Evolutionary conservation across 2,329 filamentous ascomycete genomes (phyloP).

Genomic region (Fusarium coffeatum): DNA sequence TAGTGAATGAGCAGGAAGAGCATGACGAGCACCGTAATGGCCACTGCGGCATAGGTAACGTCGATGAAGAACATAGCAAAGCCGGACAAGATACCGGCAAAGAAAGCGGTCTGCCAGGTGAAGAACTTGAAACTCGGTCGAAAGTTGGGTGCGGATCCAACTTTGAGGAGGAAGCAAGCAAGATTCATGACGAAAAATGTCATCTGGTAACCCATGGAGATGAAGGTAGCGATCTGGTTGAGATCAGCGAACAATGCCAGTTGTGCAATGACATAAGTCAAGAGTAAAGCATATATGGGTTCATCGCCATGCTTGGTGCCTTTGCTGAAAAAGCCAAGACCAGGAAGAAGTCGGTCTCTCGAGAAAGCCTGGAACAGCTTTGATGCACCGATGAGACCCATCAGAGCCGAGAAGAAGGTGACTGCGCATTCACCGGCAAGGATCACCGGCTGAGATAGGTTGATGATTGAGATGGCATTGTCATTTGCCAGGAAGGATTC

Average conservation of each 20-base stretch:
- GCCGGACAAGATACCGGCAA: conserved; percentile 80
- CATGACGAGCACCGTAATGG: conserved; percentile 78
- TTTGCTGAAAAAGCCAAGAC: conserved; percentile 77
- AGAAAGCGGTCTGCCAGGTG: conserved; percentile 83
- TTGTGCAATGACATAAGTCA: conserved; percentile 82
- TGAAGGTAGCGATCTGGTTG: conserved; percentile 88
- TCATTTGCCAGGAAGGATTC: conserved; percentile 78
- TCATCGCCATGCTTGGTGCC: conserved; percentile 79
- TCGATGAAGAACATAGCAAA: conserved; percentile 92
- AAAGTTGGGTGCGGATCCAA: conserved; percentile 90
- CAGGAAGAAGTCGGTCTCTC: conserved; percentile 81
- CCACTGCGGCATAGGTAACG: conserved; percentile 80
- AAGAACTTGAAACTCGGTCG: conserved; percentile 90
- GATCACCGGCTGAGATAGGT: conserved; percentile 77
- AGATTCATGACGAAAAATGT: conserved; percentile 91
- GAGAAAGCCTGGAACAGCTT: conserved; percentile 88
- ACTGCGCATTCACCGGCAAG: conserved; percentile 86
- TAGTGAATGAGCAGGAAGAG: conserved; percentile 89
- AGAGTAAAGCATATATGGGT: conserved; percentile 78
- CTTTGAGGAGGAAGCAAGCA: conserved; percentile 86
- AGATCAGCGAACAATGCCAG: conserved; percentile 84
- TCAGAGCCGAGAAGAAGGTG: conserved; percentile 85
- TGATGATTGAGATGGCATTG: conserved; percentile 86
- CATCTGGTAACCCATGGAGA: conserved; percentile 94
- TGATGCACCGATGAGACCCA: conserved; percentile 87